These are phyloP conservation scores for Cardamine chenopodiifolia DNA, from an alignment of 345 rosid genomes.

Conservation along the genomic window DNA sequence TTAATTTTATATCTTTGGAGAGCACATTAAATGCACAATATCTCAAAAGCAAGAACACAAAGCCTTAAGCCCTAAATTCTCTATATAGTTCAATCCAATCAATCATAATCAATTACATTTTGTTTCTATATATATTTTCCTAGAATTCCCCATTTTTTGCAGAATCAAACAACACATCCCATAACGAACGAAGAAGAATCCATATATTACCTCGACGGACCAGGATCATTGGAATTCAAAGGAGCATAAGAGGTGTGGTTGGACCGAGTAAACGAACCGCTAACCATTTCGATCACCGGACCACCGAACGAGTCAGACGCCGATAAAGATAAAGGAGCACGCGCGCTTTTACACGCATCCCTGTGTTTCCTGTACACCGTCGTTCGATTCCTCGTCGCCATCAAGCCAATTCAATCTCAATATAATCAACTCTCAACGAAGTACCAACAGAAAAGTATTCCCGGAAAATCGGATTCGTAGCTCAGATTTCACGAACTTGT, in stretches of 20 bases:
- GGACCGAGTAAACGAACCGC: slow-evolving; percentile 53
- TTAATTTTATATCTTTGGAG: too few relatives aligned
- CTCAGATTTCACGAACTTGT: slow-evolving; percentile 19
- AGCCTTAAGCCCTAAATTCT: background rate
- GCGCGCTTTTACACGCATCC: slow-evolving; percentile 68
- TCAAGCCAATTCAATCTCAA: slow-evolving; percentile 2
- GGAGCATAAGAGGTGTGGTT: slow-evolving; percentile 59
- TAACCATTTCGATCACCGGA: slow-evolving; percentile 67
- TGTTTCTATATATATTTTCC: too few relatives aligned
- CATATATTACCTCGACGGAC: slow-evolving; percentile 42
- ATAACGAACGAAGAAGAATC: background rate
- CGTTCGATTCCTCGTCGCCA: slow-evolving; percentile 70
- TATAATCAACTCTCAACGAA: background rate
- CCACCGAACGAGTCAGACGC: slow-evolving; percentile 52
- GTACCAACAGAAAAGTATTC: background rate
- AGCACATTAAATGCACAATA: background rate
- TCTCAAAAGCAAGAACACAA: background rate
- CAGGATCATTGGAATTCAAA: slow-evolving; percentile 58
- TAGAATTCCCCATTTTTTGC: too few relatives aligned
- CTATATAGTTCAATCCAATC: slow-evolving; percentile 1
- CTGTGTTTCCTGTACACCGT: slow-evolving; percentile 53
- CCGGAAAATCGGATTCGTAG: slow-evolving; percentile 4
- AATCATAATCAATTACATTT: background rate
- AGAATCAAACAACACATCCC: background rate
- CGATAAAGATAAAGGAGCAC: slow-evolving; percentile 53